phyloP scores from a whole-genome alignment of 257 asterid species.

The Solanum infundibuliforme region DNA sequence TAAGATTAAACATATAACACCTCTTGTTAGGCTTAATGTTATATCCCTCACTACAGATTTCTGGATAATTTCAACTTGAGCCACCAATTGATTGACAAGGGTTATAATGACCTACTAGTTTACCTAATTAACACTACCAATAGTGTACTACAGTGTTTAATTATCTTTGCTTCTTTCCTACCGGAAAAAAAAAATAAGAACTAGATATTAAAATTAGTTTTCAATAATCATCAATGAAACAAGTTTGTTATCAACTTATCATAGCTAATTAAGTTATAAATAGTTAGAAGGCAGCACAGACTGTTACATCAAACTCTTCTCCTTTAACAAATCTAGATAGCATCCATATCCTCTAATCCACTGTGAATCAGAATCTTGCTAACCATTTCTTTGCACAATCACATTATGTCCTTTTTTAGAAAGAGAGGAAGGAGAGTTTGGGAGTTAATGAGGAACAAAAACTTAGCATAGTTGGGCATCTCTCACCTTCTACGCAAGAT shows the following conservation, averaged over 20 bases:
- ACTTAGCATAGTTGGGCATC: slow-evolving; percentile 8
- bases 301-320: not conserved
- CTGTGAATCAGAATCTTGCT: not conserved
- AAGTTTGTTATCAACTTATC: not conserved
- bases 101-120: not conserved
- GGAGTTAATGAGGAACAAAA: slow-evolving; percentile 4
- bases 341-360: not conserved
- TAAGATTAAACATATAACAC: not conserved
- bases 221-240: not conserved
- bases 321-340: not conserved
- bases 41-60: not conserved
- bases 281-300: not conserved
- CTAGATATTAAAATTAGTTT: not conserved
- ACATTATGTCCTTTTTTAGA: not conserved
- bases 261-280: not conserved
- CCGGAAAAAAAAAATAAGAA: not conserved
- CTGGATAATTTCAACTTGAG: not conserved
- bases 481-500: slow-evolving; percentile 28
- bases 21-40: not conserved
- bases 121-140: not conserved
- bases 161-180: not conserved
- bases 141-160: not conserved
- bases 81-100: not conserved
- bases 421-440: not conserved
- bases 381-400: not conserved